Base-by-base conservation (phyloP, 75 land plant genomes). In the Azolla pinnata region DNA sequence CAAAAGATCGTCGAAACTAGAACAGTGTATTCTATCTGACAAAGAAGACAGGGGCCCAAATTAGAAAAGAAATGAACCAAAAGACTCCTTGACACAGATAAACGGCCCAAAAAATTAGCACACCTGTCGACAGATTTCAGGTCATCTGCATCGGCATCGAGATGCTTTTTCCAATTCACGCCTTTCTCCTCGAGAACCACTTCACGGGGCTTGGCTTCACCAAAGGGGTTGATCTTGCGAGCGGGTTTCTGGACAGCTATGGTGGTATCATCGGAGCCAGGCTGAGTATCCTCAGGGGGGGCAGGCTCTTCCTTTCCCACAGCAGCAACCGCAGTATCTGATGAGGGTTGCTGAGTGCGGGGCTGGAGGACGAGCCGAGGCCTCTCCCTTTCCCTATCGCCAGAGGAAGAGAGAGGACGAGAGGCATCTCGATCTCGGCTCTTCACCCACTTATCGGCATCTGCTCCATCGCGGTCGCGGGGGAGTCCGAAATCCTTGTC, bases 281-380 rank as follows among this genome's bases (percentile, higher is more conserved):
- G 20, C 3, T 54, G 28, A 23, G 59, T 38, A 17, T 33, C 42
- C 18, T 33, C 59, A 10, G 33, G 57, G 33, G 34, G 59, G n/a
- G 17, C 2, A 4, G 49, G 49, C n/a, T 24, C 8, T 8, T 19
- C 53, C 7, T 50, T 50, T n/a, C 53, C 53, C 7, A 17, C 8
- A 7, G 53, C 53, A 50, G 25, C 53, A 20, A n/a, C 8, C 17
- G 24, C 18, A 4, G 53, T 4, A 4, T 33, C n/a, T n/a, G 59
- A 33, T 20, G n/a, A 33, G 9, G 72, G 25, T 0, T 77, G 87
- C 33, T 66, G 20, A 2, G 81, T 62, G 33, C 87, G 66, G 0
- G 93, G 90, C 72, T 83, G 80, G 74, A 93, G 68, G 45, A 64
- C 68, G 31, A 93, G 60, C 58, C 82, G 76, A 23, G 83, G 90